A percentile compares a stretch with the other conserved stretches of the same genome.
These are phyloP conservation scores for Ceratocystis cubensis DNA, from an alignment of 2,329 filamentous ascomycete genomes.

Conservation along the genomic window DNA sequence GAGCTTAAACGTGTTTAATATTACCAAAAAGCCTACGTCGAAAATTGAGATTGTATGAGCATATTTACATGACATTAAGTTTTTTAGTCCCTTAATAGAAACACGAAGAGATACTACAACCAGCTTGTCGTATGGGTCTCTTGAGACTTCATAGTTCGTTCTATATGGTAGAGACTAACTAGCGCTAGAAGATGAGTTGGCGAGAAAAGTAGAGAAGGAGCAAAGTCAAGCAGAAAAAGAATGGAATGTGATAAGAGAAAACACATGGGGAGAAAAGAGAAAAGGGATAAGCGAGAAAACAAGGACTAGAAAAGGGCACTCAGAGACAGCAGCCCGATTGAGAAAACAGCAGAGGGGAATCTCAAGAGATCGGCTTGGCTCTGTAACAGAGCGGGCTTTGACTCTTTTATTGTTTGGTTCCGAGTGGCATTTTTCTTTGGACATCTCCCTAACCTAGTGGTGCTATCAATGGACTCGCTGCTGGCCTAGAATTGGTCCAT, in stretches of 20 bases:
- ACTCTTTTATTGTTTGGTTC: not conserved
- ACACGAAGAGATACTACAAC: too few relatives aligned
- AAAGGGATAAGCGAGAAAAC: not conserved
- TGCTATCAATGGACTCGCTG: not conserved
- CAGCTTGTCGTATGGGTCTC: too few relatives aligned
- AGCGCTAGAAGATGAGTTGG: not conserved
- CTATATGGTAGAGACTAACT: not conserved
- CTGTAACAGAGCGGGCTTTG: not conserved
- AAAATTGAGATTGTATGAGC: slow-evolving; percentile 7
- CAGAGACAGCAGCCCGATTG: not conserved
- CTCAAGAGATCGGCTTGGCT: not conserved
- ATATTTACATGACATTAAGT: not conserved
- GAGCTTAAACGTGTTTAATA: not conserved
- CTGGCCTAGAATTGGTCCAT: not conserved
- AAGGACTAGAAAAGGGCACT: not conserved
- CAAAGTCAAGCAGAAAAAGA: not conserved
- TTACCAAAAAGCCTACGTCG: not conserved
- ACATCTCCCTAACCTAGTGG: not conserved
- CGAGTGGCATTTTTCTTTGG: not conserved
- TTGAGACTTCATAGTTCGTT: not conserved
- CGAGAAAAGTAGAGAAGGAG: not conserved
- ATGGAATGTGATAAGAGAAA: not conserved
- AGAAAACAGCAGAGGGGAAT: not conserved
- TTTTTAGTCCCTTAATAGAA: not conserved
- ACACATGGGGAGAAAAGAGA: not conserved